phyloP scores from a whole-genome alignment of 345 rosid species.

The Gossypium rotundifolium region DNA sequence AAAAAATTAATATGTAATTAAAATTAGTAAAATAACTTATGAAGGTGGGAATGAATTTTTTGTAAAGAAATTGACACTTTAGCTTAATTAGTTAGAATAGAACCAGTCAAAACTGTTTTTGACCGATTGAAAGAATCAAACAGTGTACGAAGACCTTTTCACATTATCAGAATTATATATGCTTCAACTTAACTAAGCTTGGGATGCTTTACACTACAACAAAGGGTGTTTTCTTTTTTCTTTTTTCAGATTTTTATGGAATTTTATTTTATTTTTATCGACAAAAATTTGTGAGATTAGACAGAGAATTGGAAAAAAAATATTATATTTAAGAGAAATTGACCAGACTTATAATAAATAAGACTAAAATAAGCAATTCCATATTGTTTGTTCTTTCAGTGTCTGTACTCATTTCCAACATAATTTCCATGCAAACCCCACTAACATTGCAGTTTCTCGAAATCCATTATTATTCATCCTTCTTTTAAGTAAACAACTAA shows the following conservation, averaged over 20 bases:
- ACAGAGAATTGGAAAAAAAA: background rate
- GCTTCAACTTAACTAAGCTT: background rate
- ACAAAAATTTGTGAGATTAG: too few species aligned
- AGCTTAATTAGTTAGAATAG: conserved; percentile 19
- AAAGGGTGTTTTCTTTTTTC: background rate
- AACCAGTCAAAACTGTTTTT: conserved; percentile 20
- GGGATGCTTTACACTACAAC: background rate
- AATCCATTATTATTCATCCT: background rate
- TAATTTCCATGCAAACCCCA: background rate
- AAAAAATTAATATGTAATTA: background rate
- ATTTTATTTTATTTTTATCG: background rate
- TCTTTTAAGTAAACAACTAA: background rate
- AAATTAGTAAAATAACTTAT: background rate
- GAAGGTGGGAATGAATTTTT: conserved; percentile 4
- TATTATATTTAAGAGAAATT: background rate
- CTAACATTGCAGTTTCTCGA: conserved; percentile 4
- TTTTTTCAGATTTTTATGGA: background rate
- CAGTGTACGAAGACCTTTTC: conserved; percentile 10
- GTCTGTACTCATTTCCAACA: background rate
- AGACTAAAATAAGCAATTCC: background rate
- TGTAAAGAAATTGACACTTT: background rate
- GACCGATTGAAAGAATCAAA: conserved; percentile 20
- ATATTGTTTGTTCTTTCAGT: background rate
- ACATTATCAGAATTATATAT: conserved; percentile 6
- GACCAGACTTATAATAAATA: background rate